Conservation (phyloP, 179 eudicot species). For the Silene vulgaris region DNA sequence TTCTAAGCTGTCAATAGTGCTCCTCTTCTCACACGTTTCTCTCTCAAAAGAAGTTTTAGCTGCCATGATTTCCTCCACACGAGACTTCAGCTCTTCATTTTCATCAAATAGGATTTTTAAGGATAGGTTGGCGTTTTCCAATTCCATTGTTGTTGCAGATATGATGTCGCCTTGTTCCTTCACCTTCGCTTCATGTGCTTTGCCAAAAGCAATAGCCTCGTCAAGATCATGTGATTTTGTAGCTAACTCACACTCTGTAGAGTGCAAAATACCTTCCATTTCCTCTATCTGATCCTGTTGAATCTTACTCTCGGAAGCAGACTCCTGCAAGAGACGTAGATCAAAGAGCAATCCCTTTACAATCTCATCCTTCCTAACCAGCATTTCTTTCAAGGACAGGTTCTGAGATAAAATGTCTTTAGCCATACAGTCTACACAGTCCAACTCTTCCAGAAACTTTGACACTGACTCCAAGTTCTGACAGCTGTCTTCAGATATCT, state of each 20-base stretch:
- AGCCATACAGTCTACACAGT: conserved; percentile 42
- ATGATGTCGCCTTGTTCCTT: conserved; percentile 46
- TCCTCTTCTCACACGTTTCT: conserved; percentile 47
- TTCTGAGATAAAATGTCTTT: conserved; percentile 44
- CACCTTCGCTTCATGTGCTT: conserved; percentile 54
- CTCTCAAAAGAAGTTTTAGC: conserved; percentile 45
- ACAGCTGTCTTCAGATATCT: conserved; percentile 34
- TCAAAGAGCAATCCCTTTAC: conserved; percentile 70
- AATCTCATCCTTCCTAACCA: conserved; percentile 75
- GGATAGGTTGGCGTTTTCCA: conserved; percentile 38
- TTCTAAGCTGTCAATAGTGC: conserved; percentile 50
- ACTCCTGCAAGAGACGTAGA: conserved; percentile 78
- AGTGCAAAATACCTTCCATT: conserved; percentile 40
- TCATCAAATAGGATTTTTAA: conserved; percentile 38
- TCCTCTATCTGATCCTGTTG: conserved; percentile 62
- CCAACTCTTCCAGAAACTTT: conserved; percentile 44
- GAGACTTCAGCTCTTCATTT: conserved; percentile 46
- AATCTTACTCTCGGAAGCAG: conserved; percentile 56
- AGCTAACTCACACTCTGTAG: conserved; percentile 53
- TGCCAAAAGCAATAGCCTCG: conserved; percentile 38
- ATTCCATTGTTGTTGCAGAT: conserved; percentile 43
- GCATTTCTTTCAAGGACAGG: conserved; percentile 45
- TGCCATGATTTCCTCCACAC: conserved; percentile 34
- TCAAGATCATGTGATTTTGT: conserved; percentile 47
- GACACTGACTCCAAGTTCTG: conserved; percentile 31